These are phyloP conservation scores for Eimeria praecox DNA, from an alignment of 169 alveolate genomes.

Conservation along the genomic window DNA sequence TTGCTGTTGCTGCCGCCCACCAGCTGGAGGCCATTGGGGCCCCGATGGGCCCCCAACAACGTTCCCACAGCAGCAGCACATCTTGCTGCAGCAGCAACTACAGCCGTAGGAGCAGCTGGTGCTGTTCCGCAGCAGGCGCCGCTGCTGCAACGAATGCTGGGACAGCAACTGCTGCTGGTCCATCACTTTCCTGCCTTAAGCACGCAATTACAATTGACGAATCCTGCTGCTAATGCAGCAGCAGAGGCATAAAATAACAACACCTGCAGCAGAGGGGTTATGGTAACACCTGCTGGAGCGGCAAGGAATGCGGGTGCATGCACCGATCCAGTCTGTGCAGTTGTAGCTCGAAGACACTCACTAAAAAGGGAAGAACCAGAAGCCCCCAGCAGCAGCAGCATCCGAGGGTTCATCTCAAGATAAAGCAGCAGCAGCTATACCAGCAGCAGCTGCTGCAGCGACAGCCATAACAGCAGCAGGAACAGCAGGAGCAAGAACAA, in stretches of 20 bases:
- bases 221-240: not conserved
- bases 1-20: not conserved
- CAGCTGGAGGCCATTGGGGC: conserved; percentile 29
- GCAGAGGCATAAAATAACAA: not conserved
- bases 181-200: not conserved
- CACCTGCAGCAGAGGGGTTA: not conserved
- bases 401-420: not conserved
- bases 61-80: not conserved
- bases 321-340: not conserved
- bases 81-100: not conserved
- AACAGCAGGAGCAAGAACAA: not conserved
- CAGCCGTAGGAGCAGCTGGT: not conserved
- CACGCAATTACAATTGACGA: not conserved
- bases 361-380: not conserved
- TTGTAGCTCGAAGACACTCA: not conserved
- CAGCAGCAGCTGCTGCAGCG: conserved; percentile 1
- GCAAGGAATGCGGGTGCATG: not conserved
- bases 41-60: conserved; percentile 10
- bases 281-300: not conserved
- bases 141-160: conserved; percentile 18
- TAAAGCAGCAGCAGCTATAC: not conserved
- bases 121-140: not conserved
- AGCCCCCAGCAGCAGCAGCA: conserved; percentile 5
- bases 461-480: not conserved
- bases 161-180: conserved; percentile 1